Percentiles rank a stretch among this genome's conserved stretches.
Conservation (phyloP, 1,139 yeast genomes). For the Blastobotrys illinoisensis region DNA sequence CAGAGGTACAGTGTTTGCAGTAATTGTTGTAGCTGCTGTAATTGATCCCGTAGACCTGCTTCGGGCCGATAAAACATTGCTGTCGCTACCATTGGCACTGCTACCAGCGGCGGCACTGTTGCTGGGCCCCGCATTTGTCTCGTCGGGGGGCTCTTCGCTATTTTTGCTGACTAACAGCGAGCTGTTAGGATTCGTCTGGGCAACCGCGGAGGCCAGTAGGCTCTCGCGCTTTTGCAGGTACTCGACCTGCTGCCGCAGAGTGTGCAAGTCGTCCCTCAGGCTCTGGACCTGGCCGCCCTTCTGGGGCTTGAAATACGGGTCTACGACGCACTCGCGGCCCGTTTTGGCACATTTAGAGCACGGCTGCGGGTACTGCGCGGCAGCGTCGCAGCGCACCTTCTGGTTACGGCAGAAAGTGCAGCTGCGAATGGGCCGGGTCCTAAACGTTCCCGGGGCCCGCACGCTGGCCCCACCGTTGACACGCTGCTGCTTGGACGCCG, state of each 20-base stretch:
- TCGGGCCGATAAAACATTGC: not conserved
- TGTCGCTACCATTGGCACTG: not conserved
- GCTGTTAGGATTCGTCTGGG: conserved; percentile 21
- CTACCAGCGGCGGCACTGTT: not conserved
- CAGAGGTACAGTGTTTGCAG: not conserved
- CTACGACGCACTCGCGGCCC: conserved; percentile 79
- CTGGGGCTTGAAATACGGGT: conserved; percentile 86
- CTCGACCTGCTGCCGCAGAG: conserved; percentile 71
- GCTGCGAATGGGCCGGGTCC: conserved; percentile 72
- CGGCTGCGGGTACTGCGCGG: conserved; percentile 74
- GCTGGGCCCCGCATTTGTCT: not conserved
- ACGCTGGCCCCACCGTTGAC: not conserved
- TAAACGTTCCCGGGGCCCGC: conserved; percentile 1
- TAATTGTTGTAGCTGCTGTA: not conserved
- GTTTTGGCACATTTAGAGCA: conserved; percentile 78
- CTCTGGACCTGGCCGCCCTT: conserved; percentile 88
- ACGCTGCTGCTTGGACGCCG: not conserved
- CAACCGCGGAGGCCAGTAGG: conserved; percentile 21
- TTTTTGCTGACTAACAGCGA: conserved; percentile 3
- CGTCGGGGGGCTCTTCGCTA: not conserved
- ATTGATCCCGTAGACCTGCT: not conserved
- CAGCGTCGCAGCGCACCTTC: conserved; percentile 88
- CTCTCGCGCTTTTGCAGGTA: conserved; percentile 56
- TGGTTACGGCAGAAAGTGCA: conserved; percentile 95
- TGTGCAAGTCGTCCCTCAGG: conserved; percentile 78